Conservation (phyloP, 2,329 filamentous ascomycete species). For the Colletotrichum salicis region DNA sequence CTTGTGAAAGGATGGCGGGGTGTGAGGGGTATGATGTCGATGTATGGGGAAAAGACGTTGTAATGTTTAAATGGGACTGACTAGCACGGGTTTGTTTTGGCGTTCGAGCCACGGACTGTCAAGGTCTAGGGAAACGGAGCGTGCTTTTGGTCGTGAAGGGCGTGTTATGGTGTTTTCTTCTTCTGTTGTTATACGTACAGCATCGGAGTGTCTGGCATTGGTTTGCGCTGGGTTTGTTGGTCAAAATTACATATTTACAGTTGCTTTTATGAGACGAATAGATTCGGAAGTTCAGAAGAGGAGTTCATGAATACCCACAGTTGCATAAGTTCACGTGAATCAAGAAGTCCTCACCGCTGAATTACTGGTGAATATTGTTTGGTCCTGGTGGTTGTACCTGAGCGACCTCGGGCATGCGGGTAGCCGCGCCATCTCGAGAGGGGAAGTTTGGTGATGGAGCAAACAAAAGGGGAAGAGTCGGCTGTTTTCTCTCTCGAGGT, state of each 20-base stretch:
- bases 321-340: no score
- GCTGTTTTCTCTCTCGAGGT: neutral
- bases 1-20: conserved; percentile 55
- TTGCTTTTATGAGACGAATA: neutral
- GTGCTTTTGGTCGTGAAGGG: neutral
- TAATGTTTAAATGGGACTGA: conserved; percentile 29
- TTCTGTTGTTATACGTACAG: conserved; percentile 20
- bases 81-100: conserved; percentile 13
- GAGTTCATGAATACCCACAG: neutral
- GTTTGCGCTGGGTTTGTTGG: conserved; percentile 14
- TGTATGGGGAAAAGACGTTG: conserved; percentile 12
- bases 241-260: conserved; percentile 13
- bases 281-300: neutral
- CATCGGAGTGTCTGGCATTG: conserved; percentile 6
- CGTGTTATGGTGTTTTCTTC: conserved; percentile 27
- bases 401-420: conserved; percentile 4
- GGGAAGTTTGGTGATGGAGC: neutral
- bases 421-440: neutral
- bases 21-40: neutral
- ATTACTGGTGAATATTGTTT: neutral
- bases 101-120: conserved; percentile 17
- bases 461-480: neutral
- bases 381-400: conserved; percentile 4
- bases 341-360: neutral
- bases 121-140: neutral